Evolutionary conservation across 805 yeast genomes (phyloP).

Genomic region (Wickerhamomyces bovis): DNA sequence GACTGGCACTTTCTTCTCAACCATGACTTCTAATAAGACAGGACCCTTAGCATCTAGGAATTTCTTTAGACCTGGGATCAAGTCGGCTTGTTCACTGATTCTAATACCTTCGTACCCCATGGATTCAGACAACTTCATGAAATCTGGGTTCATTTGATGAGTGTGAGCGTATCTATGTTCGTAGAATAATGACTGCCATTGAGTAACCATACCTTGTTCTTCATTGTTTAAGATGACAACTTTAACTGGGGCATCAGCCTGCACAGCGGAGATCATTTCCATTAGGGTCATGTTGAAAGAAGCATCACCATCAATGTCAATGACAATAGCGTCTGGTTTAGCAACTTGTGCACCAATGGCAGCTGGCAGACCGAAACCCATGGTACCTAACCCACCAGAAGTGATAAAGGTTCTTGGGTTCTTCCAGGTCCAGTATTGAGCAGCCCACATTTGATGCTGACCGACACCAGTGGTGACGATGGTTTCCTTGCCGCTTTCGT

Average conservation of each 20-base stretch:
- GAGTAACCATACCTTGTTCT: conserved; percentile 99
- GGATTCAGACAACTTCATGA: conserved; percentile 86
- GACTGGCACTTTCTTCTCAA: conserved; percentile 88
- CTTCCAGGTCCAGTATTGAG: conserved; percentile 94
- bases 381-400: conserved; percentile 98
- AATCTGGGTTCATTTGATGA: conserved; percentile 92
- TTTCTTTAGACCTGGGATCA: conserved; percentile 51
- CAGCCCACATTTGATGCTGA: conserved; percentile 99
- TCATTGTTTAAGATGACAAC: conserved; percentile 88
- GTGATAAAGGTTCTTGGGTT: conserved; percentile 90
- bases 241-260: conserved; percentile 88
- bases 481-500: conserved; percentile 60
- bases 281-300: conserved; percentile 97
- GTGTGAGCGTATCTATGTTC: conserved; percentile 98
- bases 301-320: conserved; percentile 98
- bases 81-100: conserved; percentile 61
- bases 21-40: conserved; percentile 81
- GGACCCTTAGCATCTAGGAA: conserved; percentile 72
- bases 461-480: conserved; percentile 98
- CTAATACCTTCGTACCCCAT: conserved; percentile 88
- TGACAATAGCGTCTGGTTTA: conserved; percentile 88
- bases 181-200: conserved; percentile 97
- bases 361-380: conserved; percentile 97
- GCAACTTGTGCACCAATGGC: conserved; percentile 99
- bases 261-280: conserved; percentile 91